phyloP scores from a whole-genome alignment of 2,329 filamentous ascomycete genomes.

The Trichophyton mentagrophytes region DNA sequence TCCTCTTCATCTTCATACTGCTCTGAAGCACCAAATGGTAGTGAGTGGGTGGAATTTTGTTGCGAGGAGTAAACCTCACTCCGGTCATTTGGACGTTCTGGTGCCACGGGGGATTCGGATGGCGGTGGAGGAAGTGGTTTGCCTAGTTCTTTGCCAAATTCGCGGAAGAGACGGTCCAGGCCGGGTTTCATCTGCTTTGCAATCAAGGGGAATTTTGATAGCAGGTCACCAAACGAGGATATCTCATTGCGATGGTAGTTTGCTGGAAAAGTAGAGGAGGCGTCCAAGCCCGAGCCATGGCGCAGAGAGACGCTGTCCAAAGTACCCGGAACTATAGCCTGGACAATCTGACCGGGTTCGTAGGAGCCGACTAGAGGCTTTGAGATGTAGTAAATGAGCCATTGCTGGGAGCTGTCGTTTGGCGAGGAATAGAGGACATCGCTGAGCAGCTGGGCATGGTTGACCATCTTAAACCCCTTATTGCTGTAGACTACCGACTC shows the following conservation, averaged over 20 bases:
- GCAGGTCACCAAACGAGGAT: slow-evolving; percentile 74
- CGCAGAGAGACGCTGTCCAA: slow-evolving; percentile 15
- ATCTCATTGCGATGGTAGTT: slow-evolving; percentile 67
- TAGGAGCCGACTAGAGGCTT: slow-evolving; percentile 71
- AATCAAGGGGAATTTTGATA: slow-evolving; percentile 89
- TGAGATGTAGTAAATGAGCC: slow-evolving; percentile 94
- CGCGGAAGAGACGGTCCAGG: slow-evolving; percentile 74
- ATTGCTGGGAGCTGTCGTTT: slow-evolving; percentile 77
- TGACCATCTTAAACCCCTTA: slow-evolving; percentile 89
- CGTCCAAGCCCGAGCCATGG: slow-evolving; percentile 17
- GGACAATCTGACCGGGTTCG: slow-evolving; percentile 60
- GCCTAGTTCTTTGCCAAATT: slow-evolving; percentile 76
- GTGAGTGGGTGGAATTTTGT: slow-evolving; percentile 17
- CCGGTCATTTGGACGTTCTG: slow-evolving; percentile 29
- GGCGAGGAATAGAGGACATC: slow-evolving; percentile 85
- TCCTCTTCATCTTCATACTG: slow-evolving; percentile 86
- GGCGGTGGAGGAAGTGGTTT: slow-evolving; percentile 68
- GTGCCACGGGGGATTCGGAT: slow-evolving; percentile 32
- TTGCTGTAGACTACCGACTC: slow-evolving; percentile 89
- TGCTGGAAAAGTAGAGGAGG: too few species aligned
- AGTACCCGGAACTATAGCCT: slow-evolving; percentile 44
- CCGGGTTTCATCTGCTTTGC: slow-evolving; percentile 91
- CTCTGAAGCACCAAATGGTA: slow-evolving; percentile 48
- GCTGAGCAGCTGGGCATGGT: slow-evolving; percentile 72
- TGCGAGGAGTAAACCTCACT: slow-evolving; percentile 24